A percentile compares a stretch with the other conserved stretches of the same genome.
phyloP scores from a whole-genome alignment of 768 basidiomycete species.

The Xerocomellus amylosporus region DNA sequence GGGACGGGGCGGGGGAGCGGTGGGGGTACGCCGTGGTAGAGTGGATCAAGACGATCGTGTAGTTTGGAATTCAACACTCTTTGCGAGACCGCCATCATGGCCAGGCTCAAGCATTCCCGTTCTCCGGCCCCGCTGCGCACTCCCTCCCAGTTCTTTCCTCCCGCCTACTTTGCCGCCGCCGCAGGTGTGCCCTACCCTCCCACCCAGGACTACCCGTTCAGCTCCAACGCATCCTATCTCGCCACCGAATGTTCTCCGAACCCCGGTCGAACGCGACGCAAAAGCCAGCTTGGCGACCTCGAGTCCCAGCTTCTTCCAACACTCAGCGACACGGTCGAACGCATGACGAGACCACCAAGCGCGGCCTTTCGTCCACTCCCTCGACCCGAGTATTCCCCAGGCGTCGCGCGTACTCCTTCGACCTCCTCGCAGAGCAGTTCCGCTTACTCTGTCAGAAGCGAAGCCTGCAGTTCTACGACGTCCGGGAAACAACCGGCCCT shows the following conservation, averaged over 20 bases:
- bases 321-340: conserved; percentile 66
- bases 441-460: conserved; percentile 7
- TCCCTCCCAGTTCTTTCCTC: conserved; percentile 46
- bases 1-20: conserved; percentile 57
- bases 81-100: conserved; percentile 4
- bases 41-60: conserved; percentile 29
- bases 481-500: conserved; percentile 2
- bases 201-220: conserved; percentile 10
- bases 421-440: conserved; percentile 20
- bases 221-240: conserved; percentile 15
- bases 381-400: neutral
- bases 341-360: conserved; percentile 55
- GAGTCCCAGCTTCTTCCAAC: conserved; percentile 67
- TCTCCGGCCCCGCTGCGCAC: conserved; percentile 39
- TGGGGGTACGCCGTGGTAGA: conserved; percentile 52
- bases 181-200: conserved; percentile 36
- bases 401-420: conserved; percentile 18
- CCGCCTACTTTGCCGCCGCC: conserved; percentile 55
- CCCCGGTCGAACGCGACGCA: conserved; percentile 20
- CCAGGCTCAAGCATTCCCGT: conserved; percentile 36
- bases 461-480: neutral
- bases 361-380: conserved; percentile 6
- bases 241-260: conserved; percentile 6
- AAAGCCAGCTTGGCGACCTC: conserved; percentile 49
- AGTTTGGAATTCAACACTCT: neutral